Conservation (phyloP, 129 eudicot genomes). For the Oenanthe sinensis region DNA sequence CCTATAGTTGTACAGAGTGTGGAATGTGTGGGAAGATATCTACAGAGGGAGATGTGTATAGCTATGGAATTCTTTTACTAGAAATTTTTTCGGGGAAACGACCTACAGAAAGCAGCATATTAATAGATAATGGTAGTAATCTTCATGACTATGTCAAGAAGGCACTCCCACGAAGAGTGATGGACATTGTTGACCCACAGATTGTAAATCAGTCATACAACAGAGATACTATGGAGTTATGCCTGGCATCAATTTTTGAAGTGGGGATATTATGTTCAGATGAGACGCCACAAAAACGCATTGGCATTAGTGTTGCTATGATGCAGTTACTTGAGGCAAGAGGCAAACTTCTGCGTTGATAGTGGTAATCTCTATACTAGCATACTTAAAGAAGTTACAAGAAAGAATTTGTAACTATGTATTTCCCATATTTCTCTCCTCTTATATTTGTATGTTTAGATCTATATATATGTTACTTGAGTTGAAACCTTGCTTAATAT, state of each 20-base stretch:
- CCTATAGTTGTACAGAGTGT: constrained; percentile 22
- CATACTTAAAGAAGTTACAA: too few relatives aligned
- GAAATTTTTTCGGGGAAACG: constrained; percentile 31
- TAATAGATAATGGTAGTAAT: constrained; percentile 9
- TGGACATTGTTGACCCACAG: constrained; percentile 19
- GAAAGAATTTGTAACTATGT: too few relatives aligned
- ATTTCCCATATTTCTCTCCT: too few relatives aligned
- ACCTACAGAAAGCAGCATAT: constrained; percentile 18
- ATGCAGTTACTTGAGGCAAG: not conserved
- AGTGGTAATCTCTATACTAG: too few relatives aligned
- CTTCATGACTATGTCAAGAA: constrained; percentile 11
- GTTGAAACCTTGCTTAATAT: too few relatives aligned
- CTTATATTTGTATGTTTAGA: too few relatives aligned
- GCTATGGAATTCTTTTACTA: constrained; percentile 28
- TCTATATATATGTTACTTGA: too few relatives aligned
- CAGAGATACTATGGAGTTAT: constrained; percentile 7
- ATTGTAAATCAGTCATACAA: not conserved
- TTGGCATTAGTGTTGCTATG: constrained; percentile 16
- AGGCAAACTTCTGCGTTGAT: not conserved
- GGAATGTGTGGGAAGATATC: constrained; percentile 30
- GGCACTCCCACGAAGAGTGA: constrained; percentile 17
- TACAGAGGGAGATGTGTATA: constrained; percentile 32
- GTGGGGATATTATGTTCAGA: constrained; percentile 24
- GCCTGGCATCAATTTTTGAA: constrained; percentile 14
- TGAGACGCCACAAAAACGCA: constrained; percentile 30